Evolutionary conservation across 495 filamentous ascomycete species (phyloP).

Genomic region (Xylaria palmicola): DNA sequence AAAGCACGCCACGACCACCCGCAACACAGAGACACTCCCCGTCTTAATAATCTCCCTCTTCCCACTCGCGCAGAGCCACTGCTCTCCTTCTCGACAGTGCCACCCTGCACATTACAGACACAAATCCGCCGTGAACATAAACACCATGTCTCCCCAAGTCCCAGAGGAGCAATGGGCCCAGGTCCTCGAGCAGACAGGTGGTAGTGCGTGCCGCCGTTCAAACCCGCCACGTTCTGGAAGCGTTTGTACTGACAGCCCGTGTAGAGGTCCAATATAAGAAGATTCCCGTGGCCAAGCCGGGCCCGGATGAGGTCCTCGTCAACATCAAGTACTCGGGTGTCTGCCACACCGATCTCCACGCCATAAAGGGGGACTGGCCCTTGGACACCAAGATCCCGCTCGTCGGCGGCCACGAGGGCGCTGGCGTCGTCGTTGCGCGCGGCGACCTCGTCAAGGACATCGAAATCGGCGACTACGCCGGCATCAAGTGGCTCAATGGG

Average conservation of each 20-base stretch:
- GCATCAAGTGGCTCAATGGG: conserved; percentile 91
- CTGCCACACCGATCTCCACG: conserved; percentile 87
- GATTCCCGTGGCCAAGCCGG: conserved; percentile 75
- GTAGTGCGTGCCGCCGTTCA: conserved; percentile 45
- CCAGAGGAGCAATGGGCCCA: conserved; percentile 84
- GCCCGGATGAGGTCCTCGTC: conserved; percentile 83
- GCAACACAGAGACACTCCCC: background rate
- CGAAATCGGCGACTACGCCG: conserved; percentile 76
- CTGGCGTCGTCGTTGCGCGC: conserved; percentile 78
- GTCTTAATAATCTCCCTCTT: background rate
- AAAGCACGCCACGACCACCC: background rate
- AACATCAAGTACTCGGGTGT: conserved; percentile 93
- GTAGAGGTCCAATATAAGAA: conserved; percentile 71
- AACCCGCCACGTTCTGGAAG: background rate
- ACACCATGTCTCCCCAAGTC: conserved; percentile 44
- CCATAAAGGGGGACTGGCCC: conserved; percentile 87
- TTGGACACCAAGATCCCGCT: conserved; percentile 72
- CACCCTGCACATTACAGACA: too few relatives aligned
- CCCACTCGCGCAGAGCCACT: background rate
- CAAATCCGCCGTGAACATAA: too few relatives aligned
- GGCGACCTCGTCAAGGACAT: conserved; percentile 72
- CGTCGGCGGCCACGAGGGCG: conserved; percentile 94
- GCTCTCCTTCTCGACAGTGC: background rate
- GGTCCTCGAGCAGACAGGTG: conserved; percentile 75
- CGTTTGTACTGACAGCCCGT: conserved; percentile 16